phyloP scores from a whole-genome alignment of 2,329 filamentous ascomycete species.

The Teratosphaeria zuluensis region DNA sequence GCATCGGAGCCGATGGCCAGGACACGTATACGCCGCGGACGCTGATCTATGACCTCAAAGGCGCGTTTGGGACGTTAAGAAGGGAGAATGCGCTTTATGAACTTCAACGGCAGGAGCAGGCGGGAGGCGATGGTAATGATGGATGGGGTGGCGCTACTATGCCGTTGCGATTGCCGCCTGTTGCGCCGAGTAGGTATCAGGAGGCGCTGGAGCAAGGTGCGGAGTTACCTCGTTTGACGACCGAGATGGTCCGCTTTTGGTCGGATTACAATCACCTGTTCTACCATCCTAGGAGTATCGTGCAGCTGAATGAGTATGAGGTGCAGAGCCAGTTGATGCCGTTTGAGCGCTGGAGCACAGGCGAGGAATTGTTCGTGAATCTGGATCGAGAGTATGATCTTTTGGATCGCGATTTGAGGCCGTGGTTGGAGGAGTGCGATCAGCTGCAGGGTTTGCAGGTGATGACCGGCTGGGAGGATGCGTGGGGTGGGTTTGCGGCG shows the following conservation, averaged over 20 bases:
- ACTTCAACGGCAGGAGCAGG: constrained; percentile 35
- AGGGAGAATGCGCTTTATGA: constrained; percentile 87
- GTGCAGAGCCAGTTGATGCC: constrained; percentile 70
- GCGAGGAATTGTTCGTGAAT: constrained; percentile 58
- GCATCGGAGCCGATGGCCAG: constrained; percentile 68
- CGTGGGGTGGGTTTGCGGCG: constrained; percentile 40
- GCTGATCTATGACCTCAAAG: constrained; percentile 90
- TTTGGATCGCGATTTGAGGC: constrained; percentile 78
- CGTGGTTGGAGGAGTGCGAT: constrained; percentile 88
- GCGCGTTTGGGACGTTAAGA: constrained; percentile 77
- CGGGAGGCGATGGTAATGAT: constrained; percentile 23
- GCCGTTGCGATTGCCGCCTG: constrained; percentile 57
- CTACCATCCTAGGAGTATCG: constrained; percentile 78
- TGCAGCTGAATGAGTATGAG: constrained; percentile 82
- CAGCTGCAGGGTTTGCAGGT: constrained; percentile 77
- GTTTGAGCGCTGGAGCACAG: constrained; percentile 66
- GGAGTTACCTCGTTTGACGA: constrained; percentile 53
- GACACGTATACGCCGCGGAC: constrained; percentile 91
- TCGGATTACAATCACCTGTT: constrained; percentile 91
- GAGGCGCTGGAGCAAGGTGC: constrained; percentile 64
- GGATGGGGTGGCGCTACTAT: constrained; percentile 55
- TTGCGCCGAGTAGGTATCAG: constrained; percentile 67
- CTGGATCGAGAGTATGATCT: constrained; percentile 63
- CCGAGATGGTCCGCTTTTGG: constrained; percentile 80
- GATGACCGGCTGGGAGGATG: constrained; percentile 44